Percentiles rank a stretch among this genome's conserved stretches.
Conservation (phyloP, 2,329 filamentous ascomycete genomes). For the Dactylonectria macrodidyma region DNA sequence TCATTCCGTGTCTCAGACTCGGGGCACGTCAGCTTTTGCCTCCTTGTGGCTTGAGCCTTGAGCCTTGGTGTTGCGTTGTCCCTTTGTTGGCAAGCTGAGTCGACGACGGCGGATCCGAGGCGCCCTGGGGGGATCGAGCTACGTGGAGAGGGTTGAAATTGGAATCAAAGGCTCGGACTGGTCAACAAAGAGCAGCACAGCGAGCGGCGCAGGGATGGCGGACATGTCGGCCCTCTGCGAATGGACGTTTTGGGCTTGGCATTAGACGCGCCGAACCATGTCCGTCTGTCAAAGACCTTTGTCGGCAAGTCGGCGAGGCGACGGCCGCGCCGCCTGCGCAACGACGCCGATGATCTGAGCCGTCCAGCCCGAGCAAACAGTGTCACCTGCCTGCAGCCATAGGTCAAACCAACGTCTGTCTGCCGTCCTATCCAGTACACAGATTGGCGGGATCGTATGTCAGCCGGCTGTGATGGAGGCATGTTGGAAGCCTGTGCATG, state of each 20-base stretch:
- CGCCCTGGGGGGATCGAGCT: background rate
- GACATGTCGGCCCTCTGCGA: background rate
- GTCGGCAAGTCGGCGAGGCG: background rate
- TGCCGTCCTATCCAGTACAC: background rate
- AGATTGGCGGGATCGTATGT: conserved; percentile 7
- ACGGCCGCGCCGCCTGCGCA: background rate
- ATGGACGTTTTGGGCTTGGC: background rate
- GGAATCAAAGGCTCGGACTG: conserved; percentile 1
- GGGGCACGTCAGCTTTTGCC: conserved; percentile 13
- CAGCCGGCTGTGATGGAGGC: conserved; percentile 3
- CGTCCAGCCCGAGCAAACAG: conserved; percentile 26
- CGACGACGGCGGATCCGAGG: conserved; percentile 15
- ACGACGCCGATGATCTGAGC: conserved; percentile 17
- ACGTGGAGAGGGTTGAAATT: conserved; percentile 6
- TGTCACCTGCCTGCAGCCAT: conserved; percentile 5
- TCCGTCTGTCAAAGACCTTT: background rate
- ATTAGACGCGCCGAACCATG: conserved; percentile 12
- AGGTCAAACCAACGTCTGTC: background rate
- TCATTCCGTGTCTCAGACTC: conserved; percentile 12
- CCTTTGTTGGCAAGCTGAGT: conserved; percentile 29
- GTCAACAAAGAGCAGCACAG: background rate
- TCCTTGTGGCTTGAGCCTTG: conserved; percentile 12
- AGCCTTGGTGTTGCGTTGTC: conserved; percentile 22
- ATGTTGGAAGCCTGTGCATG: conserved; percentile 16
- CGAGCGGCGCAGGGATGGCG: background rate